Evolutionary conservation across 371 early-diverging fungal species (phyloP).

Genomic region (Mucor lusitanicus): DNA sequence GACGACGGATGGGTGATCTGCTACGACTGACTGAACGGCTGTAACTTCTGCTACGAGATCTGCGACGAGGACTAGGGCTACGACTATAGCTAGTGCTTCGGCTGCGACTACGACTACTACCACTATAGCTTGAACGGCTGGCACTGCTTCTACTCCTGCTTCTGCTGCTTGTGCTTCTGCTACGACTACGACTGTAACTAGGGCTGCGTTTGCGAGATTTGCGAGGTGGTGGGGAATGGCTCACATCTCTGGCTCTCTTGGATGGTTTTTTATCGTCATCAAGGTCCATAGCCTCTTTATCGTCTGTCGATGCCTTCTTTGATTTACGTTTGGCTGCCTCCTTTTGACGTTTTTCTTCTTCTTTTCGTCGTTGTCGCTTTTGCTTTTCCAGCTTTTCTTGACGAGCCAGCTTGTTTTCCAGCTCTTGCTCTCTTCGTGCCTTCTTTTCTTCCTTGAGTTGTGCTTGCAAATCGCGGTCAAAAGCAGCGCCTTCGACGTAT

Average conservation of each 20-base stretch:
- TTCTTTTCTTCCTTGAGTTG: slow-evolving; percentile 54
- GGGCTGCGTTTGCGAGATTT: slow-evolving; percentile 11
- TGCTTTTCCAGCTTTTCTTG: slow-evolving; percentile 33
- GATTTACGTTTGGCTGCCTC: neutral
- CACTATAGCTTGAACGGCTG: slow-evolving; percentile 10
- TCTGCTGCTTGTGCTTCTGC: slow-evolving; percentile 11
- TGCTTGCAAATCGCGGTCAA: slow-evolving; percentile 77
- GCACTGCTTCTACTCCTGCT: slow-evolving; percentile 16
- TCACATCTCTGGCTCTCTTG: slow-evolving; percentile 1
- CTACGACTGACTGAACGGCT: slow-evolving; percentile 1
- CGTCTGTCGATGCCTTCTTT: neutral
- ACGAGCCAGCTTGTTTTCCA: slow-evolving; percentile 23
- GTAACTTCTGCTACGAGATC: slow-evolving; percentile 6
- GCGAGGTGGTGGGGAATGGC: neutral
- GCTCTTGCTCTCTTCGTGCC: slow-evolving; percentile 39
- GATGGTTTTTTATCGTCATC: neutral
- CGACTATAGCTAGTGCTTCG: slow-evolving; percentile 12
- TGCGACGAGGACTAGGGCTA: slow-evolving; percentile 7
- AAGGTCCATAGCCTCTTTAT: neutral
- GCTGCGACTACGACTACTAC: slow-evolving; percentile 15
- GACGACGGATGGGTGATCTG: slow-evolving; percentile 6
- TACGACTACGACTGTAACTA: neutral
- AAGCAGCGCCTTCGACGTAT: slow-evolving; percentile 83
- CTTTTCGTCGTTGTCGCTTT: slow-evolving; percentile 17
- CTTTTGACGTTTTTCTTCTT: neutral